phyloP scores from a whole-genome alignment of 2,329 filamentous ascomycete genomes.

The Fusarium sp. region DNA sequence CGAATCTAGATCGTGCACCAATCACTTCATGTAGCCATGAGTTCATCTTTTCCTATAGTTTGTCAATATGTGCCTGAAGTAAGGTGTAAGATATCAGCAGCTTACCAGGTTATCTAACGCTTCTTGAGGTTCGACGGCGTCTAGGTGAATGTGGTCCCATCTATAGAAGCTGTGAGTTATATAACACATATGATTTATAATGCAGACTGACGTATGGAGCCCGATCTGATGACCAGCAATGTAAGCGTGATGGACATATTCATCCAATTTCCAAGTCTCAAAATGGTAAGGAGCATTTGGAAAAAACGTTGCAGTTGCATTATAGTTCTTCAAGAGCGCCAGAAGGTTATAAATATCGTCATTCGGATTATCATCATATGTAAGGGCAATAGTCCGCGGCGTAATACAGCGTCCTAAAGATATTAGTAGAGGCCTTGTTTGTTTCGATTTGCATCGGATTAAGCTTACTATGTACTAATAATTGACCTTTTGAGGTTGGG shows the following conservation, averaged over 20 bases:
- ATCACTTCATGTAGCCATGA: too few species aligned
- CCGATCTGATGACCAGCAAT: neutral
- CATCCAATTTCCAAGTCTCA: neutral
- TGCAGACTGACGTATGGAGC: neutral
- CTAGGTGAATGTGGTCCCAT: too few species aligned
- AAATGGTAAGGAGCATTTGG: neutral
- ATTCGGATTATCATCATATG: neutral
- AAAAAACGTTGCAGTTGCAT: neutral
- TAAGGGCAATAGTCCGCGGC: neutral
- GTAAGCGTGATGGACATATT: neutral
- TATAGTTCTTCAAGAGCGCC: neutral
- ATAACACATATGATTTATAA: too few species aligned
- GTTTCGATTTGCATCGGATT: rapidly evolving
- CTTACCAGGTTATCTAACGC: too few species aligned
- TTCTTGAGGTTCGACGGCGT: too few species aligned
- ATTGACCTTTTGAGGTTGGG: neutral
- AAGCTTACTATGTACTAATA: neutral
- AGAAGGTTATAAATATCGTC: neutral
- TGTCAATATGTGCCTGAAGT: too few species aligned
- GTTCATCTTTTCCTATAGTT: too few species aligned
- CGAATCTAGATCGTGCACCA: too few species aligned
- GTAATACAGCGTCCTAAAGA: neutral
- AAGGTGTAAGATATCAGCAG: too few species aligned
- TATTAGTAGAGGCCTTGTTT: rapidly evolving
- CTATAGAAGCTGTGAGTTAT: too few species aligned